A percentile compares a stretch with the other conserved stretches of the same genome.
Conservation (phyloP, 805 yeast genomes). For the Hanseniaspora clermontiae region DNA sequence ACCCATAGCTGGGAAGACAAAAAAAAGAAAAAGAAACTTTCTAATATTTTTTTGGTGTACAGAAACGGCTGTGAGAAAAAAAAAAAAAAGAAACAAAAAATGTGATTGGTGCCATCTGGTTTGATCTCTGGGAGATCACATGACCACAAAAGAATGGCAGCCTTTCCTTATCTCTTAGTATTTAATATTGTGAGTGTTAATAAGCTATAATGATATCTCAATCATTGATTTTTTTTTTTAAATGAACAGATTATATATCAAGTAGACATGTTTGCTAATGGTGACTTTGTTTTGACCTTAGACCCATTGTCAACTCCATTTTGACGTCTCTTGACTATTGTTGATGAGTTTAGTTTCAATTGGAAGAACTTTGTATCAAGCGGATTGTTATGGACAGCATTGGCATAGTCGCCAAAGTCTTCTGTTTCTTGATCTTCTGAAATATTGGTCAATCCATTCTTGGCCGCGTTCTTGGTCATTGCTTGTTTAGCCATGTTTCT, state of each 20-base stretch:
- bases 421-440: slow-evolving; percentile 4
- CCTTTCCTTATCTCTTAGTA: too few relatives aligned
- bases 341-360: slow-evolving; percentile 28
- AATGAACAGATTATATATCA: not conserved
- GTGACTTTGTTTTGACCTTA: not conserved
- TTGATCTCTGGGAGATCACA: too few relatives aligned
- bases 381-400: slow-evolving; percentile 12
- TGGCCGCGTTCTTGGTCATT: not conserved
- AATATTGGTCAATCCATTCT: not conserved
- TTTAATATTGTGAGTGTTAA: too few relatives aligned
- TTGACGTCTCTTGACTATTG: slow-evolving; percentile 33
- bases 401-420: slow-evolving; percentile 5
- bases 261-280: not conserved
- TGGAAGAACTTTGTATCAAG: slow-evolving; percentile 27
- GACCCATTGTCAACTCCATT: slow-evolving; percentile 13
- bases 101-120: too few relatives aligned
- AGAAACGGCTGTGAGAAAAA: too few relatives aligned
- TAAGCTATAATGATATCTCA: too few relatives aligned
- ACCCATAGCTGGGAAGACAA: too few relatives aligned
- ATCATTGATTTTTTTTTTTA: not conserved
- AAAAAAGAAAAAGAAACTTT: too few relatives aligned
- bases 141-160: too few relatives aligned
- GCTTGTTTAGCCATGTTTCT: slow-evolving; percentile 5
- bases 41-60: too few relatives aligned
- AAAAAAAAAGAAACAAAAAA: too few relatives aligned